Evolutionary conservation across 2,329 filamentous ascomycete genomes (phyloP), one percentile per base, ranked within the genome.

Genomic region (Alternaria hordeiaustralica): DNA sequence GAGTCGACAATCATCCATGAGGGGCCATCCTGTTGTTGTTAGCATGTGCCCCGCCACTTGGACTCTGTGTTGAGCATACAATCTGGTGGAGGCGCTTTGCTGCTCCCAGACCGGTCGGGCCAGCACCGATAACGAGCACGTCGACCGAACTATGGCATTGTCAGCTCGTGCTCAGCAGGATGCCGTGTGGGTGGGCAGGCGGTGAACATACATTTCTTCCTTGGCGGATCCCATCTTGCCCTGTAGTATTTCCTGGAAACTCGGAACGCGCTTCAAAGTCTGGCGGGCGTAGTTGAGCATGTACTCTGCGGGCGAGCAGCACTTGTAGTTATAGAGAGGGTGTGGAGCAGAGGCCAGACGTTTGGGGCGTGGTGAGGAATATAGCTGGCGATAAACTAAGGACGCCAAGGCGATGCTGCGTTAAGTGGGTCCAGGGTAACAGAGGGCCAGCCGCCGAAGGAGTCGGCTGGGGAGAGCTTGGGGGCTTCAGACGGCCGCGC

Each of bases 1-100:
- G 92, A 90, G 84, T 99, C 96, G 71, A 98, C 86, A 78, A 99
- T 96, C 86, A 98, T 81, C 96, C 96, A 99, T 78, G 94, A 97
- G 74, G 94, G 91, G 71, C 91, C 91, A 79, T 97, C 87, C 95
- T 98, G 77, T 59, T 55, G 15, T 54, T 64, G 61, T 74, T 76
- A 75, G 72, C 74, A 74, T 13, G 62, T 63, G 73, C 61, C 50
- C 58, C 61, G 56, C 58, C 18, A 59, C 18, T 44, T 46, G 54
- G 18, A 30, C 23, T 54, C 13, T 15, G 45, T 15, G 21, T 47
- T 26, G 55, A 55, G 80, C 90, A 74, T 87, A 98, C 96, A 79
- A 97, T 90, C 84, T 99, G 96, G 84, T 98, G 92, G 72, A 99
- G 89, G 81, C 96, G 93, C 87, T 99, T 99, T 76, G 96, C 96